A percentile compares a stretch with the other conserved stretches of the same genome.
Evolutionary conservation across 192 early-diverging fungal genomes (phyloP).

Genomic region (Coemansia sp.): DNA sequence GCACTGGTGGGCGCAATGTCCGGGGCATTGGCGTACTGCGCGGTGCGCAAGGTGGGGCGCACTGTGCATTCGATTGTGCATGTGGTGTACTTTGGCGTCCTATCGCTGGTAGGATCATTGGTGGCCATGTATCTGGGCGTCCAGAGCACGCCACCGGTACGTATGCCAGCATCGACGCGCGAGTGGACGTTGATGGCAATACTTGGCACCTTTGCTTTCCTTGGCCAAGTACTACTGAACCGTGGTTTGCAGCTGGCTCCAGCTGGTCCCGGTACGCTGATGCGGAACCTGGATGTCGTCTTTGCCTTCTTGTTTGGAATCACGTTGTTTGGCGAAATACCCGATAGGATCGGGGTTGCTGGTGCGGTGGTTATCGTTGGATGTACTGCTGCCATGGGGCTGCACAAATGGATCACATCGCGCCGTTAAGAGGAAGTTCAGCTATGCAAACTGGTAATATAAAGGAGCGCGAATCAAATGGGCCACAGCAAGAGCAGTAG

Average conservation of each 20-base stretch:
- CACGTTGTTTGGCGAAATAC: slow-evolving; percentile 66
- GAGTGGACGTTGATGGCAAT: slow-evolving; percentile 56
- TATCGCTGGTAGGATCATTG: slow-evolving; percentile 58
- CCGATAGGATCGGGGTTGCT: slow-evolving; percentile 53
- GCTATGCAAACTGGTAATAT: neutral
- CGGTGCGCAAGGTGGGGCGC: slow-evolving; percentile 72
- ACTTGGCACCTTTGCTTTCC: slow-evolving; percentile 64
- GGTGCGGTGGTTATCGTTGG: slow-evolving; percentile 67
- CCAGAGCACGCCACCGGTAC: neutral
- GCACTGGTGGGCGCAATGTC: slow-evolving; percentile 63
- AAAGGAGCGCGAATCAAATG: neutral
- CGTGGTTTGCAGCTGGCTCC: slow-evolving; percentile 72
- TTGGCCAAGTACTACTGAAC: slow-evolving; percentile 75
- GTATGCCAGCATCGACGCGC: slow-evolving; percentile 32
- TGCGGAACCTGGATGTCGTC: slow-evolving; percentile 80
- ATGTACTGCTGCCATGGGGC: slow-evolving; percentile 62
- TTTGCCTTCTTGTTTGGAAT: slow-evolving; percentile 78
- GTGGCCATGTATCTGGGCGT: slow-evolving; percentile 42
- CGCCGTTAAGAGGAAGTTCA: too few relatives aligned
- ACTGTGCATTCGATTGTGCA: slow-evolving; percentile 75
- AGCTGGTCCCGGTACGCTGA: slow-evolving; percentile 71
- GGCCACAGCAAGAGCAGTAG: too few relatives aligned
- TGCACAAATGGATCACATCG: slow-evolving; percentile 58
- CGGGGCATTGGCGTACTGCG: slow-evolving; percentile 65
- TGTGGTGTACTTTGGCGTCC: slow-evolving; percentile 72